Percentiles rank a stretch among this genome's conserved stretches.
Evolutionary conservation across 2,329 filamentous ascomycete genomes (phyloP).

Genomic region (Pestalotiopsis sp.): DNA sequence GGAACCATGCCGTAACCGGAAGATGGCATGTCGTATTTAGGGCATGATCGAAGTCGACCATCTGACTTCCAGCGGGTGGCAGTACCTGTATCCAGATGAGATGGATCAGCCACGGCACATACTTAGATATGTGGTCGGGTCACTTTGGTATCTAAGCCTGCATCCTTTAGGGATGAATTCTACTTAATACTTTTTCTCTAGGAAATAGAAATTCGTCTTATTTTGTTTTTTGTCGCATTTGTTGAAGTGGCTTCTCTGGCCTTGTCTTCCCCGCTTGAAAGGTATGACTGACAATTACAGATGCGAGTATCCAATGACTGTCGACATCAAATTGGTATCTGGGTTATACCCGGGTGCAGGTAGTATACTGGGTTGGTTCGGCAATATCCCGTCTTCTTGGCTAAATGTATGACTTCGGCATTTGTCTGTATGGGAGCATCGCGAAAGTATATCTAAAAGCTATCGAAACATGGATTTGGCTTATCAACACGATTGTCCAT

Average conservation of each 20-base stretch:
- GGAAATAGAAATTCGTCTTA: no score
- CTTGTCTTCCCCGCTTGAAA: not conserved
- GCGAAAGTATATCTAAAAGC: not conserved
- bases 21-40: no score
- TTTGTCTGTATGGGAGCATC: not conserved
- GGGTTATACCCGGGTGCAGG: not conserved
- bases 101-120: no score
- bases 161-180: no score
- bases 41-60: no score
- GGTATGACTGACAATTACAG: not conserved
- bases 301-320: not conserved
- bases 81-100: no score
- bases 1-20: conserved; percentile 63
- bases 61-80: no score
- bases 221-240: no score
- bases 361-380: not conserved
- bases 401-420: not conserved
- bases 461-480: not conserved
- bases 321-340: not conserved
- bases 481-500: not conserved
- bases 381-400: not conserved
- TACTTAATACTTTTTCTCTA: no score
- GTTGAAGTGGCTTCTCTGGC: not conserved
- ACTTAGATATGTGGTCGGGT: no score
- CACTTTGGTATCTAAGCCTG: no score